Conservation (phyloP, 1,284 basidiomycete genomes). For the Irpex sp. region DNA sequence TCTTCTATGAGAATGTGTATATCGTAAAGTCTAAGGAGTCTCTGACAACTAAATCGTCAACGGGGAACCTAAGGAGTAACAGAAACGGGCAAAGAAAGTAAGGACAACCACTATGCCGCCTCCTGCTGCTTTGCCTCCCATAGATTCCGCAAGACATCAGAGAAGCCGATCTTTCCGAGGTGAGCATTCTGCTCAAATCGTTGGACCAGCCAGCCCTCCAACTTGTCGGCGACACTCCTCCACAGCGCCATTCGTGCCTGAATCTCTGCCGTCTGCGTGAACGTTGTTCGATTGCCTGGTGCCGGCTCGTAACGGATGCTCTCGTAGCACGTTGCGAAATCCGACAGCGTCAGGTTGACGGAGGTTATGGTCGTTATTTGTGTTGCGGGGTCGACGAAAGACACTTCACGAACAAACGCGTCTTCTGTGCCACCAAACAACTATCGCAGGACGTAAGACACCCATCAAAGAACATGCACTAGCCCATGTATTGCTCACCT, state of each 20-base stretch:
- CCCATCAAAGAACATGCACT: not conserved
- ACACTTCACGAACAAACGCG: slow-evolving; percentile 92
- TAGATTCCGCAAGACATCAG: slow-evolving; percentile 75
- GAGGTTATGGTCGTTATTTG: slow-evolving; percentile 82
- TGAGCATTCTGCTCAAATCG: slow-evolving; percentile 88
- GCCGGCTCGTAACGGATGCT: slow-evolving; percentile 82
- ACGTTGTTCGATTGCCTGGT: slow-evolving; percentile 57
- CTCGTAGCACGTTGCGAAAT: slow-evolving; percentile 88
- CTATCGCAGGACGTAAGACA: slow-evolving; percentile 33
- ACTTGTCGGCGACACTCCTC: slow-evolving; percentile 71
- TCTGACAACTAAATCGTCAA: not conserved
- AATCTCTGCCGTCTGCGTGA: slow-evolving; percentile 82
- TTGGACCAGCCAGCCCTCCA: slow-evolving; percentile 82
- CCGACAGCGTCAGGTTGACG: slow-evolving; percentile 86
- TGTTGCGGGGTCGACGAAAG: slow-evolving; percentile 81
- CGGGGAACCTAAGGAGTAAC: not conserved
- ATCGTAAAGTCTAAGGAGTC: not conserved
- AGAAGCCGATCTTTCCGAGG: slow-evolving; percentile 82
- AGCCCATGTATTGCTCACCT: slow-evolving; percentile 44
- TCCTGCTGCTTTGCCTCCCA: slow-evolving; percentile 57
- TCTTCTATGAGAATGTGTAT: slow-evolving; percentile 1
- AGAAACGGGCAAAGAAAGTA: not conserved
- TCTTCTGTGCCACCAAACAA: slow-evolving; percentile 88
- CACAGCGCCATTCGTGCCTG: slow-evolving; percentile 77
- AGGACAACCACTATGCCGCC: not conserved